These are phyloP conservation scores for Ochetophila trinervis DNA, from an alignment of 306 rosid genomes.

Conservation along the genomic window DNA sequence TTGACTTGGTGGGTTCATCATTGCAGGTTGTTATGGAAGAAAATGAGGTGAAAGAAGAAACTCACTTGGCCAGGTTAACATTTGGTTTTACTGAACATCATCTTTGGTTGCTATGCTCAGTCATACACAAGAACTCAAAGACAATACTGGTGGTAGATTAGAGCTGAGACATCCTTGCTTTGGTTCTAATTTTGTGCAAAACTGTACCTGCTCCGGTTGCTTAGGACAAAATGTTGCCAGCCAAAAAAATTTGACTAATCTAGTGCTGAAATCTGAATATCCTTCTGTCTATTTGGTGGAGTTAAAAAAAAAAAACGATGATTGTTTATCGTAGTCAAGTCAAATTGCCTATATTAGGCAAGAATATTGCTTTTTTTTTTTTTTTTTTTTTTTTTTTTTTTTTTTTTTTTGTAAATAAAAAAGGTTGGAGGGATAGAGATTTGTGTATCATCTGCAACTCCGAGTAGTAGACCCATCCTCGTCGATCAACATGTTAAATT, in stretches of 20 bases:
- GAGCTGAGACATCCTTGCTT: slow-evolving; percentile 73
- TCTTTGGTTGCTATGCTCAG: slow-evolving; percentile 45
- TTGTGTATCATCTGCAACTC: no score
- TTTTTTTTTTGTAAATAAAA: no score
- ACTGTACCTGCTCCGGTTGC: slow-evolving; percentile 59
- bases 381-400: no score
- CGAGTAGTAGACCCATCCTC: no score
- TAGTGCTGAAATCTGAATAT: slow-evolving; percentile 22
- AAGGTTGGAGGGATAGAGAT: no score
- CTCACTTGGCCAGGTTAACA: slow-evolving; percentile 43
- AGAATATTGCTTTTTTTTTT: slow-evolving; percentile 41
- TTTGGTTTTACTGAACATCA: slow-evolving; percentile 43
- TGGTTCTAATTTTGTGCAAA: slow-evolving; percentile 41
- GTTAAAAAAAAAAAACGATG: not conserved
- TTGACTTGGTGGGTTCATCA: slow-evolving; percentile 88
- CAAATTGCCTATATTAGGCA: slow-evolving; percentile 69
- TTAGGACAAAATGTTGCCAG: slow-evolving; percentile 18
- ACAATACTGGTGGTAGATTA: slow-evolving; percentile 15
- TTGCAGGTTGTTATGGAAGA: slow-evolving; percentile 69
- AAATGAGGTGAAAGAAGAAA: slow-evolving; percentile 36
- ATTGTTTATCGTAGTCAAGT: slow-evolving; percentile 59
- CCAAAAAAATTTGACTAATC: slow-evolving; percentile 27
- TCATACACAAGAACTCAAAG: slow-evolving; percentile 29
- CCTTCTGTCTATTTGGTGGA: slow-evolving; percentile 45
- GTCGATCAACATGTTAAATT: no score